phyloP scores from a whole-genome alignment of 1,284 basidiomycete genomes.

The Pseudozyma sp. region DNA sequence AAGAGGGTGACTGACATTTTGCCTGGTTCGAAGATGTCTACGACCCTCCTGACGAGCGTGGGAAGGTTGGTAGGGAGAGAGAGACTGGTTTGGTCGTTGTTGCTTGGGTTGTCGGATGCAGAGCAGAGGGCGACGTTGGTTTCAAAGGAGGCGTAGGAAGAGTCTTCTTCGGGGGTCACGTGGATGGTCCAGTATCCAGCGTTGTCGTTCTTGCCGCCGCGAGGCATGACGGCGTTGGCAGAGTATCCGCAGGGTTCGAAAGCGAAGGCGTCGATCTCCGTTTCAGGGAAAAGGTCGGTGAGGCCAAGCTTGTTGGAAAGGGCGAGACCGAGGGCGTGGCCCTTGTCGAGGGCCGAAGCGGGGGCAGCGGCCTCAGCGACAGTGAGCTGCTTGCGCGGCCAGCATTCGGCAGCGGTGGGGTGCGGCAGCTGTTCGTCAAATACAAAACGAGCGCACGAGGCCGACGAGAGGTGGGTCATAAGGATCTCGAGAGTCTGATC shows the following conservation, averaged over 20 bases:
- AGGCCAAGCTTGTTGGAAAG: slow-evolving; percentile 85
- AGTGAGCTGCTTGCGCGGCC: slow-evolving; percentile 29
- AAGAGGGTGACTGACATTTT: slow-evolving; percentile 90
- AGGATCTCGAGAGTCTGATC: slow-evolving; percentile 98
- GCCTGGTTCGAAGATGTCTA: slow-evolving; percentile 91
- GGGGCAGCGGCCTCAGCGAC: slow-evolving; percentile 13
- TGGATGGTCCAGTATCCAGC: slow-evolving; percentile 91
- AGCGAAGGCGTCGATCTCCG: slow-evolving; percentile 89
- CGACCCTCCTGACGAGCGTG: slow-evolving; percentile 85
- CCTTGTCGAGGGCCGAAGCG: slow-evolving; percentile 44
- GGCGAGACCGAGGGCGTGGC: slow-evolving; percentile 76
- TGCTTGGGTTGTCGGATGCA: slow-evolving; percentile 62
- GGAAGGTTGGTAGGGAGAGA: slow-evolving; percentile 71
- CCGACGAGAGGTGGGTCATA: slow-evolving; percentile 90
- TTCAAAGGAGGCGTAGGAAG: slow-evolving; percentile 98
- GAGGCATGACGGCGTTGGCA: slow-evolving; percentile 81
- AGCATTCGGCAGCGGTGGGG: slow-evolving; percentile 48
- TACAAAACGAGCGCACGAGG: slow-evolving; percentile 83
- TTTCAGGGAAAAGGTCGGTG: slow-evolving; percentile 82
- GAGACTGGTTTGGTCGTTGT: slow-evolving; percentile 3
- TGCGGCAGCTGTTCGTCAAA: slow-evolving; percentile 70
- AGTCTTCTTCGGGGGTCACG: slow-evolving; percentile 96
- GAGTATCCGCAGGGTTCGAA: slow-evolving; percentile 98
- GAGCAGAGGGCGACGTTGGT: slow-evolving; percentile 87
- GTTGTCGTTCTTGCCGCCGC: slow-evolving; percentile 39